Evolutionary conservation across 805 yeast genomes (phyloP).

Genomic region (Saturnispora kantuleensis): DNA sequence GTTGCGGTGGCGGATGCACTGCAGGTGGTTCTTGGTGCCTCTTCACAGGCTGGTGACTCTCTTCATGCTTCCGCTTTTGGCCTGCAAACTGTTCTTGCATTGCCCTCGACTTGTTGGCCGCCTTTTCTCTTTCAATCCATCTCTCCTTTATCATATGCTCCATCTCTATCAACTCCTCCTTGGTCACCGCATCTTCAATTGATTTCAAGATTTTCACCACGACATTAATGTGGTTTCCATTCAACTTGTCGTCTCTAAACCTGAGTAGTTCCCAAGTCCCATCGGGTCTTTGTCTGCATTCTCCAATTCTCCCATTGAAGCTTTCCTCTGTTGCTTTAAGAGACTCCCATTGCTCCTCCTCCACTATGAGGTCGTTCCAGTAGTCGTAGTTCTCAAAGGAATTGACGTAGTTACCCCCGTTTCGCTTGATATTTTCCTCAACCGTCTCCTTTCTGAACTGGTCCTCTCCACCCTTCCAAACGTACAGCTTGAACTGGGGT

Average conservation of each 20-base stretch:
- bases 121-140: constrained; percentile 52
- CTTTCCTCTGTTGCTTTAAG: constrained; percentile 68
- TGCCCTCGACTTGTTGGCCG: constrained; percentile 18
- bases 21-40: background rate
- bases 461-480: constrained; percentile 60
- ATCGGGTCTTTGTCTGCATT: constrained; percentile 58
- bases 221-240: constrained; percentile 76
- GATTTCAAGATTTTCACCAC: constrained; percentile 77
- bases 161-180: constrained; percentile 59
- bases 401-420: constrained; percentile 25
- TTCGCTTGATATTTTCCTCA: constrained; percentile 27
- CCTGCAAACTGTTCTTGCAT: constrained; percentile 15
- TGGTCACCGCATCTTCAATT: constrained; percentile 76
- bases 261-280: constrained; percentile 78
- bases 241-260: constrained; percentile 85
- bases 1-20: too few species aligned
- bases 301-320: constrained; percentile 80
- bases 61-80: constrained; percentile 5
- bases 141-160: constrained; percentile 45
- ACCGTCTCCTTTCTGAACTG: constrained; percentile 25
- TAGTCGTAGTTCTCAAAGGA: constrained; percentile 42
- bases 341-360: constrained; percentile 72
- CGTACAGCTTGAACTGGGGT: constrained; percentile 58
- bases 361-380: constrained; percentile 53
- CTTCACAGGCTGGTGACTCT: background rate